Evolutionary conservation across 495 filamentous ascomycete species (phyloP).

Genomic region (Margaritispora aquatica): DNA sequence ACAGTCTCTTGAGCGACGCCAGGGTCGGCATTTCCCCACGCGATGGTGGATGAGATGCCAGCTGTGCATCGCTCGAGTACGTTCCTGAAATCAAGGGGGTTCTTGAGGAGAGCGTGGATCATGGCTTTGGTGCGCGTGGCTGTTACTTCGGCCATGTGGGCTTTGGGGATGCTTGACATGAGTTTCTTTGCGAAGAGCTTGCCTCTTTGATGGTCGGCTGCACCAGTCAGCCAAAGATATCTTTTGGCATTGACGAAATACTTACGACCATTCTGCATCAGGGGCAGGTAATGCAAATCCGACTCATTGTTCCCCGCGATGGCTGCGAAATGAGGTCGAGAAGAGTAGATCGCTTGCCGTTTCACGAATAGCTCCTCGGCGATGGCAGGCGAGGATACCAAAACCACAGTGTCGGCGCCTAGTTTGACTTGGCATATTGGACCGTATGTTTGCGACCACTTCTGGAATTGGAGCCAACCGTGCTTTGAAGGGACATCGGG

Average conservation of each 20-base stretch:
- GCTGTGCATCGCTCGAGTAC: neutral
- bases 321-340: neutral
- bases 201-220: neutral
- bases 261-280: conserved; percentile 8
- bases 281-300: conserved; percentile 4
- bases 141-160: conserved; percentile 13
- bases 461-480: conserved; percentile 51
- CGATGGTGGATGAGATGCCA: neutral
- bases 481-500: conserved; percentile 46
- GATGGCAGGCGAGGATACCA: conserved; percentile 51
- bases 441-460: conserved; percentile 57
- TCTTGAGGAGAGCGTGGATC: neutral
- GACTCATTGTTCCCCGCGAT: conserved; percentile 2
- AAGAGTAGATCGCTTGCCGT: conserved; percentile 50
- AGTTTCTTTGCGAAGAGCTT: conserved; percentile 14
- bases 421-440: conserved; percentile 55
- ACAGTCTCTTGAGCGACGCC: neutral
- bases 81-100: neutral
- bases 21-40: neutral
- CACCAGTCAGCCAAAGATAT: neutral
- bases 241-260: neutral
- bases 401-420: conserved; percentile 49
- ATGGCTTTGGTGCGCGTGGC: neutral
- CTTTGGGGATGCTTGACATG: conserved; percentile 11
- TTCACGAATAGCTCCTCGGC: conserved; percentile 56